Conservation (phyloP, 139 green algal species). For the Chloropicon primus region DNA sequence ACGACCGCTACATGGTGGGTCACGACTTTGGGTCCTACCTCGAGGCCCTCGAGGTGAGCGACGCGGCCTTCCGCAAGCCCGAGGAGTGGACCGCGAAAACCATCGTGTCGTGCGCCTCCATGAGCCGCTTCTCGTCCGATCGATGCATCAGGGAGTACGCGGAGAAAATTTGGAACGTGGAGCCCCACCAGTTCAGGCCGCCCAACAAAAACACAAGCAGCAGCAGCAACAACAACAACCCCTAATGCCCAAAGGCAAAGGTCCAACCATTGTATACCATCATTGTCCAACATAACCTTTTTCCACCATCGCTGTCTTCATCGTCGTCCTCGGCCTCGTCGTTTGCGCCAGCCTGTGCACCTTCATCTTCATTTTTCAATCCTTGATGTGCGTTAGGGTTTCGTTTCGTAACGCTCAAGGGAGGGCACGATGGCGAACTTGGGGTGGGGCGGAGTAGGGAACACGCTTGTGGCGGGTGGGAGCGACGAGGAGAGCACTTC, state of each 20-base stretch:
- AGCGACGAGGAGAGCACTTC: not conserved
- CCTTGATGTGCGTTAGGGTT: no score
- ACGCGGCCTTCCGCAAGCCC: conserved; percentile 41
- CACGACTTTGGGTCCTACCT: conserved; percentile 94
- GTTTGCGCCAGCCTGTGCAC: no score
- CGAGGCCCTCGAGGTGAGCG: conserved; percentile 43
- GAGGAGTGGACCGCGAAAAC: conserved; percentile 59
- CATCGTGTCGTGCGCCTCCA: conserved; percentile 80
- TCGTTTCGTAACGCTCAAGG: no score
- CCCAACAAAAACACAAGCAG: not conserved
- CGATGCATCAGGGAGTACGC: conserved; percentile 91
- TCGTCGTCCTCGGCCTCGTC: no score
- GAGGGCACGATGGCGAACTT: not conserved
- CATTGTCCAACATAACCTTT: no score
- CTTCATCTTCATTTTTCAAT: no score
- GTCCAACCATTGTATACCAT: not conserved
- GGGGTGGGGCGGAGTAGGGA: not conserved
- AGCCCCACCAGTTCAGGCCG: conserved; percentile 9
- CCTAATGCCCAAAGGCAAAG: not conserved
- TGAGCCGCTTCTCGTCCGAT: conserved; percentile 87
- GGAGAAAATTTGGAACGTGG: conserved; percentile 29
- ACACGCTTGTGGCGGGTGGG: not conserved
- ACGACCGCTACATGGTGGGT: conserved; percentile 91
- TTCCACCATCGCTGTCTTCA: no score
- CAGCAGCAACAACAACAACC: no score